Evolutionary conservation across 805 yeast species (phyloP), one percentile per base, ranked within the genome.

Genomic region (Spathaspora boniae): DNA sequence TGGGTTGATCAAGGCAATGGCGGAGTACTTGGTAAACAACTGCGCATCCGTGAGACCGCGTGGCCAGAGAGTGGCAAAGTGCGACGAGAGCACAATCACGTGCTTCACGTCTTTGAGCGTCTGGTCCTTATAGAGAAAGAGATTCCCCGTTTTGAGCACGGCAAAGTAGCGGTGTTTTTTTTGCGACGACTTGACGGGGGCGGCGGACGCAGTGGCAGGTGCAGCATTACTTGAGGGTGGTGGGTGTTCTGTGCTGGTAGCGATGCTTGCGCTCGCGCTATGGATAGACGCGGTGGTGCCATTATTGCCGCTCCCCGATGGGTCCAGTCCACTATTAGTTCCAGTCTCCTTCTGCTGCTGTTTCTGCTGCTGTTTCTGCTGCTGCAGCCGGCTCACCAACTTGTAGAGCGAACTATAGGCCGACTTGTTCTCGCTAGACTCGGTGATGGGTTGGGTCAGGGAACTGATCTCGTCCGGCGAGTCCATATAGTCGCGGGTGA

Each of bases 41-140:
- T 84, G 82, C 8, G 80, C 87, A 52, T 91, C 98, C 2, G 70
- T 65, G 24, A 82, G 56, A 32, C 68, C 62, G 24, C 89, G 74
- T 1, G 98, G 98, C 96, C 97, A 93, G 6, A 89, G 62, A 1
- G 85, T 65, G 1, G 88, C 82, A 23, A 86, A 67, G 46, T 78
- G 77, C 47, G 81, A 75, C 4, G 83, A 74, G 16, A 93, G 57
- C 2, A 85, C 87, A 40, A 93, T 77, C 6, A 85, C 95, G 57
- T 86, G 89, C 43, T 76, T 77, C 14, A 84, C 81, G 54, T 79
- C 78, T 50, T 68, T 72, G 53, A 77, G 69, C 31, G 68, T 64
- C 41, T 81, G 83, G 51, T 84, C 86, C 41, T 77, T 76, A 60
- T 86, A 91, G n/a, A 93, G 64, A 51, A 89, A 86, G 36, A 93